Evolutionary conservation across 2,329 filamentous ascomycete genomes (phyloP), one percentile per base, ranked within the genome.

Genomic region (Scedosporium boydii): DNA sequence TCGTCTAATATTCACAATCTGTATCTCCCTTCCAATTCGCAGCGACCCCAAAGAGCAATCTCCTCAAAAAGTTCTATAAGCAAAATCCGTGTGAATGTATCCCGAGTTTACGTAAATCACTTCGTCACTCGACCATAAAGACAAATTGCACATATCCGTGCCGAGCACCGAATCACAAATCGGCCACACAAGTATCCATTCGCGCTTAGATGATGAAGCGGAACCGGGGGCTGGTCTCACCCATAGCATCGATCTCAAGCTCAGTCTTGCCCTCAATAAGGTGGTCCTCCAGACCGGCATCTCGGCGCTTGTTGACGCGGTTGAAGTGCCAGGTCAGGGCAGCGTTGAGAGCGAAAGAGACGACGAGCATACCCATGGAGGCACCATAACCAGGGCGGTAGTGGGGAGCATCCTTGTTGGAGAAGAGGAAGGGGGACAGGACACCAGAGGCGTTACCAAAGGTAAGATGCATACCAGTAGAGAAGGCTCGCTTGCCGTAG

Each of bases 401-500:
- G 0, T 74, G 71, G 0, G 81, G 81, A 0, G 72, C 73, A 64
- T 81, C 73, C 0, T 67, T 66, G 0, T 72, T 70, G 3, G 75
- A 73, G 63, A 82, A 84, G 0, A 83, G 70, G 69, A 87, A 88
- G 1, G 83, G 82, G 1, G 83, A 78, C 74, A 87, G 84, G 42
- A 88, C 84, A 5, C 86, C 86, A 16, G 81, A 80, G 51, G 80
- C 77, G 67, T 89, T 88, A 18, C 84, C 85, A 59, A 87, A 79
- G 2, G 79, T 85, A 9, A 87, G 73, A 67, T 87, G 84, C 61
- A 88, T 67, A 0, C 85, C 86, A 0, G 80, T 85, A 0, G 83
- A 85, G 6, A 83, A 82, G 0, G 85, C 84, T 27, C 86, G 76
- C 71, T 88, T 88, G 6, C 84, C 85, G 65, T 87, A 88, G 5